Evolutionary conservation across 805 yeast genomes (phyloP).

Genomic region (Zygoascus biomembranicola): DNA sequence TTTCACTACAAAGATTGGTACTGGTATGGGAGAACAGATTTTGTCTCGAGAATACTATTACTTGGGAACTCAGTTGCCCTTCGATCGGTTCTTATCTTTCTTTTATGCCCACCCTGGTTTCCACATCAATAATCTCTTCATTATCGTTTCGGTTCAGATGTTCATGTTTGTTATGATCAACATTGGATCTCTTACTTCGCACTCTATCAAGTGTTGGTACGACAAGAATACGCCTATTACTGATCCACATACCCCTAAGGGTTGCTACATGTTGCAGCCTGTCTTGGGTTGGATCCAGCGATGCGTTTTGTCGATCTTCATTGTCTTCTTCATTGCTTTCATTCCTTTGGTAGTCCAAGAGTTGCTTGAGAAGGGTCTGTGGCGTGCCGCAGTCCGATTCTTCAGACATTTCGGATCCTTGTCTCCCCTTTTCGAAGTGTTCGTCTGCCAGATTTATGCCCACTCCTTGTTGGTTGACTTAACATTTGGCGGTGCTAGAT

Average conservation of each 20-base stretch:
- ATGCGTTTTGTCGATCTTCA: constrained; percentile 81
- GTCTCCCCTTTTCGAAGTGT: constrained; percentile 90
- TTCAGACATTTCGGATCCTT: constrained; percentile 69
- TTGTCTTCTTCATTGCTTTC: constrained; percentile 88
- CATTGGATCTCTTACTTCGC: constrained; percentile 70
- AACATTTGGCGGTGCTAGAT: constrained; percentile 85
- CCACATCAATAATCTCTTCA: constrained; percentile 84
- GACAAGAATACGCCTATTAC: constrained; percentile 62
- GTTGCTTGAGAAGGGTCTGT: constrained; percentile 71
- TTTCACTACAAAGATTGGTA: constrained; percentile 92
- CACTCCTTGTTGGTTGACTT: constrained; percentile 66
- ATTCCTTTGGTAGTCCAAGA: constrained; percentile 85
- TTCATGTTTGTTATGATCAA: constrained; percentile 75
- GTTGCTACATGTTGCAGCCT: constrained; percentile 80
- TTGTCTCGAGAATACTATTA: constrained; percentile 86
- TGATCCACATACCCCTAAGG: constrained; percentile 64
- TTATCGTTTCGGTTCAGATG: constrained; percentile 76
- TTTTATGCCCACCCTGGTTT: constrained; percentile 97
- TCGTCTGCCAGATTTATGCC: constrained; percentile 90
- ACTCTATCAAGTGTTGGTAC: constrained; percentile 60
- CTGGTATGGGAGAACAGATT: constrained; percentile 98
- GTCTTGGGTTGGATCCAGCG: constrained; percentile 86
- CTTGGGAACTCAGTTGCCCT: constrained; percentile 79
- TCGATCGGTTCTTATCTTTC: constrained; percentile 84
- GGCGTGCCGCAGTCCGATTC: constrained; percentile 65